These are phyloP conservation scores for Gracilaria gracilis DNA, from an alignment of 23 red algal genomes.

Conservation along the genomic window DNA sequence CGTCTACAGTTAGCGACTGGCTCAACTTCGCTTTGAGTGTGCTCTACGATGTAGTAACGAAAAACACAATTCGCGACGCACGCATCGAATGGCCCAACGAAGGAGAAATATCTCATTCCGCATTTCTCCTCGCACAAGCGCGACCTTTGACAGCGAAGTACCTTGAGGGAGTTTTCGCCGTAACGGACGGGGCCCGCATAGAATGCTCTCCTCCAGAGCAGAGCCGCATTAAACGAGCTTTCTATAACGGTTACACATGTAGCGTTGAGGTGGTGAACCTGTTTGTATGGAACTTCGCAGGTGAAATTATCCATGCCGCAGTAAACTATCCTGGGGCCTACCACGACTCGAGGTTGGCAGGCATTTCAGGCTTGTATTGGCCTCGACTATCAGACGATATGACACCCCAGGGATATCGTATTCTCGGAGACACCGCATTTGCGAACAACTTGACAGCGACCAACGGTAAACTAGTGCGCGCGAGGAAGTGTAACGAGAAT, in stretches of 20 bases:
- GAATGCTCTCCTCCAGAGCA: background rate
- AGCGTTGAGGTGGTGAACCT: slow-evolving; percentile 11
- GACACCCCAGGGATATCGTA: background rate
- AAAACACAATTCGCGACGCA: too few species aligned
- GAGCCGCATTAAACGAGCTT: background rate
- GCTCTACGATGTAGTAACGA: too few species aligned
- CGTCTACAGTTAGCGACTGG: too few species aligned
- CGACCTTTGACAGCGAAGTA: background rate
- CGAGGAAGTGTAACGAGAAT: background rate
- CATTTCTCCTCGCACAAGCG: background rate
- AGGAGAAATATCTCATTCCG: background rate
- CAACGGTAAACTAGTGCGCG: background rate
- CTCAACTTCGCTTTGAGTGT: too few species aligned
- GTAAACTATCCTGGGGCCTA: too few species aligned
- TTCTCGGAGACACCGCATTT: slow-evolving; percentile 12
- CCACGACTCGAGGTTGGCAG: too few species aligned
- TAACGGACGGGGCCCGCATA: too few species aligned
- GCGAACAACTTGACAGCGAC: background rate
- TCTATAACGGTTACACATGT: slow-evolving; percentile 6
- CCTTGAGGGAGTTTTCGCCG: slow-evolving; percentile 10
- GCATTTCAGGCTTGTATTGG: too few species aligned
- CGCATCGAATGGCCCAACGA: too few species aligned
- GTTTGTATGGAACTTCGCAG: too few species aligned
- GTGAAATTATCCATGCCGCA: too few species aligned
- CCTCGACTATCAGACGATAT: background rate